phyloP scores from a whole-genome alignment of 805 yeast genomes.

The Teunomyces kruisii region DNA sequence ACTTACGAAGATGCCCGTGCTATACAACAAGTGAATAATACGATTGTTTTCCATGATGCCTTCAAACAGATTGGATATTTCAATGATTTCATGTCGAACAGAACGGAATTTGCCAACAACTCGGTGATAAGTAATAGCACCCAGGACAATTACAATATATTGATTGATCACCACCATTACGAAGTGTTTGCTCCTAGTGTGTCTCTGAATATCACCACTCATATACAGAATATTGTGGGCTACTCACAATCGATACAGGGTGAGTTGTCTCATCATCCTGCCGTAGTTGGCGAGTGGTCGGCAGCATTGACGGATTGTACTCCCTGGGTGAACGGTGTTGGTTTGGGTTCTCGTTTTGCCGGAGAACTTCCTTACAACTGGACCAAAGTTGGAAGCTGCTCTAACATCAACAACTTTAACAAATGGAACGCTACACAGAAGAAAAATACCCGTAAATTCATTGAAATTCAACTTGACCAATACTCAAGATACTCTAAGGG shows the following conservation, averaged over 20 bases:
- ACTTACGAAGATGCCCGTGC: slow-evolving; percentile 34
- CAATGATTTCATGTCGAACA: slow-evolving; percentile 42
- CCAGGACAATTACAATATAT: slow-evolving; percentile 26
- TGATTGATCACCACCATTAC: slow-evolving; percentile 43
- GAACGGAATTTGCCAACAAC: slow-evolving; percentile 12
- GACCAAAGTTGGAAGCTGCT: slow-evolving; percentile 43
- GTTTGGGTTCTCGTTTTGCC: slow-evolving; percentile 52
- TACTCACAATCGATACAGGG: slow-evolving; percentile 31
- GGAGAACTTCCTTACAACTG: slow-evolving; percentile 39
- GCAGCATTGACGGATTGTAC: slow-evolving; percentile 92
- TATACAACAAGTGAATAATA: slow-evolving; percentile 32
- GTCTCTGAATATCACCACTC: slow-evolving; percentile 29
- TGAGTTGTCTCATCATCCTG: slow-evolving; percentile 43
- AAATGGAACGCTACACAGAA: slow-evolving; percentile 46
- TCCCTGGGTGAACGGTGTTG: slow-evolving; percentile 84
- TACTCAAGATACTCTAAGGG: slow-evolving; percentile 49
- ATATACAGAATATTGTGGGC: slow-evolving; percentile 29
- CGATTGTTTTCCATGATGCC: slow-evolving; percentile 65
- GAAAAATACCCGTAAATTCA: slow-evolving; percentile 48
- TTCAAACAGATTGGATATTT: slow-evolving; percentile 56
- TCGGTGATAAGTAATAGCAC: slow-evolving; percentile 6
- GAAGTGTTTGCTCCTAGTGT: slow-evolving; percentile 34
- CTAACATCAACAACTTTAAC: slow-evolving; percentile 31
- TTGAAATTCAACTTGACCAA: slow-evolving; percentile 62
- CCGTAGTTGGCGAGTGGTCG: slow-evolving; percentile 69